Base-by-base conservation (phyloP, 2,329 filamentous ascomycete species). In the Colletotrichum endophyticum region DNA sequence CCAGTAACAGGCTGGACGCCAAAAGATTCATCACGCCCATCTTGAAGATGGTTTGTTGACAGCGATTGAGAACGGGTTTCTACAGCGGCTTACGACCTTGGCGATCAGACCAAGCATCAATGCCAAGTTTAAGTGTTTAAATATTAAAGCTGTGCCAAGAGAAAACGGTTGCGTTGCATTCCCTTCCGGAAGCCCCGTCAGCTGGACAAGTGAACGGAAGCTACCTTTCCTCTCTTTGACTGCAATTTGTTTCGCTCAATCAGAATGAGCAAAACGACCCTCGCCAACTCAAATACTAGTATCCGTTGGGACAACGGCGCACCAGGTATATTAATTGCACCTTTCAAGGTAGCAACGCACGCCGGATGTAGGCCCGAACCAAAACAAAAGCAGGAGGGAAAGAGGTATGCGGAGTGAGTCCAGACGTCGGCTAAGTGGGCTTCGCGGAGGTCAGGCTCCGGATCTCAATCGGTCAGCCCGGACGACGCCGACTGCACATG, bases 61-160 rank as follows among this genome's bases (percentile, higher is more conserved):
- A 34, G 22, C 25, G 25, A 4, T 27, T 57, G 62, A 49, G 15
- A 32, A 25, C 15, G 27, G 27, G 36, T 22, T 53, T 30, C n/a
- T 9, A 8, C 22, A 16, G 9, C 16, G 8, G 15, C 22, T 30
- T 25, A 66, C 44, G n/a, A 53, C 64, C 44, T 74, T 66, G 71
- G 71, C 49, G 57, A 63, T 39, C 25, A 22, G 34, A 27, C 11
- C 15, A 30, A 59, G 19, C 53, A 36, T 19, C n/a, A 27, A 69
- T 70, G 64, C 74, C 70, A 76, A 76, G 64, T 76, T 73, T 3
- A 22, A 19, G 16, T 22, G 53, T n/a, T 74, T 74, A 53, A 70
- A 70, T 74, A 76, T 49, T 61, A 9, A 12, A 9, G 4, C 13
- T 6, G 44, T 25, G 49, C 36, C 70, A 73, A 74, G 59, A 27